Percentiles rank a stretch among this genome's conserved stretches.
Evolutionary conservation across 1,284 basidiomycete species (phyloP).

Genomic region (Leccinum subfulvum): DNA sequence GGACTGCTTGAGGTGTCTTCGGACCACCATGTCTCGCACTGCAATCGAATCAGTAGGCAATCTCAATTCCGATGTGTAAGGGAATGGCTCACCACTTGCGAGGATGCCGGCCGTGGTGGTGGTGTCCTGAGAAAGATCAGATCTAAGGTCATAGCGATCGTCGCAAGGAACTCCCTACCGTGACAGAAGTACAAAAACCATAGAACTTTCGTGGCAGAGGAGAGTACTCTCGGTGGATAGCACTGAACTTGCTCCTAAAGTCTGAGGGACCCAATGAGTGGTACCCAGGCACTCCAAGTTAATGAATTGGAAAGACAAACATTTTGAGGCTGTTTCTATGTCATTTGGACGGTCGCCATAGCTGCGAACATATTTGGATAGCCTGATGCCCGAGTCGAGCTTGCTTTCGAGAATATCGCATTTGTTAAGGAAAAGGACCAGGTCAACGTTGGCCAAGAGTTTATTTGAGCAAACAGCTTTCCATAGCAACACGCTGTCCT

Average conservation of each 20-base stretch:
- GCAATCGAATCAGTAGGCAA: conserved; percentile 1
- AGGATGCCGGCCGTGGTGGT: conserved; percentile 75
- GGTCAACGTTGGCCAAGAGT: conserved; percentile 67
- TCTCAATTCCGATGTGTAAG: not conserved
- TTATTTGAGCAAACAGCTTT: conserved; percentile 74
- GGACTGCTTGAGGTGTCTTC: conserved; percentile 49
- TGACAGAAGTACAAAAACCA: conserved; percentile 76
- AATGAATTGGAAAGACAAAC: conserved; percentile 36
- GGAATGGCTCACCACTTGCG: conserved; percentile 56
- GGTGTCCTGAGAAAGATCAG: conserved; percentile 49
- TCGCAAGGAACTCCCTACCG: conserved; percentile 37
- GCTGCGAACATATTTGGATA: conserved; percentile 69
- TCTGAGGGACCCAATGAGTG: conserved; percentile 41
- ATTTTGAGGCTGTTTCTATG: conserved; percentile 69
- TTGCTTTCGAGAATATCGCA: conserved; percentile 73
- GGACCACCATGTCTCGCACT: conserved; percentile 40
- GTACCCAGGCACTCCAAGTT: too few relatives aligned
- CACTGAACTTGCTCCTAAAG: conserved; percentile 71
- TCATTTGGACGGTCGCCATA: conserved; percentile 73
- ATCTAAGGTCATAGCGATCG: conserved; percentile 3
- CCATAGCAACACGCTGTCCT: conserved; percentile 80
- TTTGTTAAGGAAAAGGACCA: conserved; percentile 79
- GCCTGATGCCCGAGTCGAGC: conserved; percentile 55
- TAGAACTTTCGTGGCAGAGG: conserved; percentile 75
- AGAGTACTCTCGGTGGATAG: conserved; percentile 75